These are phyloP conservation scores for Aspergillus tanneri DNA, from an alignment of 2,329 filamentous ascomycete species.

Conservation along the genomic window DNA sequence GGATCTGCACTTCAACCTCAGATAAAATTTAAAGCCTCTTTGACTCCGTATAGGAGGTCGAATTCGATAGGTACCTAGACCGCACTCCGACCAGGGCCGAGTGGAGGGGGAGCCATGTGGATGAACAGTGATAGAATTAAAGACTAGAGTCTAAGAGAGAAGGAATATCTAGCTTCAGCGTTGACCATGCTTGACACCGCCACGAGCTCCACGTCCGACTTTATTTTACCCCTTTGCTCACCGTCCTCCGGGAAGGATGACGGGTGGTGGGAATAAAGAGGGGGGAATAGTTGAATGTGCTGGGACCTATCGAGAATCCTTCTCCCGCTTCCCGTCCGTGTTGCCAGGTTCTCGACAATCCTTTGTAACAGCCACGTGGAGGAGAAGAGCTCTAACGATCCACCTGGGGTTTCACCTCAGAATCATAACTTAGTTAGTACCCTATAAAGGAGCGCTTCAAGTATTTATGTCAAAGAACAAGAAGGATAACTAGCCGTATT, in stretches of 20 bases:
- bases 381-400: neutral
- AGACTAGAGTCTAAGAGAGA: neutral
- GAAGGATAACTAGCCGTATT: too few species aligned
- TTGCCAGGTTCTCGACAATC: neutral
- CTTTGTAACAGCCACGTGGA: neutral
- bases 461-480: too few species aligned
- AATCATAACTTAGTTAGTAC: too few species aligned
- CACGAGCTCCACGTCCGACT: neutral
- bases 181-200: neutral
- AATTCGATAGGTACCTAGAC: neutral
- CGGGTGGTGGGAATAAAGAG: neutral
- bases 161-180: neutral
- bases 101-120: neutral
- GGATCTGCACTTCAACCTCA: conserved; percentile 6
- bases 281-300: neutral
- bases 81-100: neutral
- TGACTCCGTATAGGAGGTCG: neutral
- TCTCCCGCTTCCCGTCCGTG: neutral
- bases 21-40: conserved; percentile 4
- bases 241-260: neutral
- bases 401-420: too few species aligned
- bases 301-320: neutral
- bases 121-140: neutral
- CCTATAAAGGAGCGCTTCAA: too few species aligned
- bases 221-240: neutral